Base-by-base conservation (phyloP, 257 asterid genomes). In the Paulownia fortunei region DNA sequence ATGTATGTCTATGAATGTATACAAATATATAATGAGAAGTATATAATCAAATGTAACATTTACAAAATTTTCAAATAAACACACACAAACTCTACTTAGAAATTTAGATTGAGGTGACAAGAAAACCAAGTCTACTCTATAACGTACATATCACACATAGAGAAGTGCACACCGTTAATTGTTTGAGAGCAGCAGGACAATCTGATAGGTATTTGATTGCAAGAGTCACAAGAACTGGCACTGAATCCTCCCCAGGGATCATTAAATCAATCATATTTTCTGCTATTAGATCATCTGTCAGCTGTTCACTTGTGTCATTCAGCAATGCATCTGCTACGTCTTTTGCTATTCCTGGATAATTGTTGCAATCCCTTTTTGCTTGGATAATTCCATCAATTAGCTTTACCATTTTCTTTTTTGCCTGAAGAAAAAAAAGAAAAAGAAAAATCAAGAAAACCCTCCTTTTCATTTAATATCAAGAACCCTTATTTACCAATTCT, bases 231-330 rank as follows among this genome's bases (percentile, higher is more conserved):
- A 94, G 92, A n/a, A 91, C 81, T 8, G 98, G 98, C 5, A 94
- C 98, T 2, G 98, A 94, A 84, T 94, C 98, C 73, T 94, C 98
- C 13, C 98, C 98, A 16, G 98, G 98, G 62, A 94, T 94, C 97
- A 94, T 92, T 76, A 94, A 81, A 76, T 91, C 97, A 62, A 94
- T 86, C 77, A 94, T 82, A 62, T 94, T 94, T 79, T 94, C 98
- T 2, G 97, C 90, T 39, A 94, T 89, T 34, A 92, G 26, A 36
- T 91, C 96, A 76, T 94, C 94, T 15, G 88, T 87, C 18, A 94
- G 49, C 44, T 91, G 59, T 63, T 84, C 90, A 80, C 88, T 90
- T 37, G 66, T 73, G 52, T 92, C 94, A 37, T 78, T 82, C 61
- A 92, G 0, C 85, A 92, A 79, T 66, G 88, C 94, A 3, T 94